Evolutionary conservation across 2,329 filamentous ascomycete species (phyloP).

Genomic region (Myriangium duriaei): DNA sequence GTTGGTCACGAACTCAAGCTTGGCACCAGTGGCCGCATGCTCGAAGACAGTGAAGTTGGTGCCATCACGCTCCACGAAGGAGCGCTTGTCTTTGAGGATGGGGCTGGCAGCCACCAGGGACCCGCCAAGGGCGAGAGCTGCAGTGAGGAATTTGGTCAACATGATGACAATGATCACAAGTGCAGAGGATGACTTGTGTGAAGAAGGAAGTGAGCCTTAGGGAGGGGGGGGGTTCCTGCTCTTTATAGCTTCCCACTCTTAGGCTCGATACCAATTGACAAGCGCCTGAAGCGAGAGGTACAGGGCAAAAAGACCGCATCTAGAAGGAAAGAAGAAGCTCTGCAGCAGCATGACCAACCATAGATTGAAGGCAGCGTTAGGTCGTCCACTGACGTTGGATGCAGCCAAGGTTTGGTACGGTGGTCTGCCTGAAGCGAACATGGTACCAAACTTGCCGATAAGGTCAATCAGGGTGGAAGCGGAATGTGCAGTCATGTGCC

Average conservation of each 20-base stretch:
- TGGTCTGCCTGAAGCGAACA: neutral
- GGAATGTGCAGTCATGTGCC: no score
- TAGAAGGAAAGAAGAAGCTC: no score
- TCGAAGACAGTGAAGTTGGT: conserved; percentile 11
- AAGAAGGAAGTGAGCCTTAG: no score
- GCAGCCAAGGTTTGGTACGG: no score
- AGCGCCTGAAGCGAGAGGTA: neutral
- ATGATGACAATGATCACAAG: neutral
- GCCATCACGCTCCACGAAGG: conserved; percentile 10
- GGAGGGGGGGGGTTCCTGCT: neutral
- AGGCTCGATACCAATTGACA: no score
- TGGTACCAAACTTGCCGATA: no score
- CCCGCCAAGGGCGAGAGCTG: neutral
- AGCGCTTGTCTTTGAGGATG: conserved; percentile 8
- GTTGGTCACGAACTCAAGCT: conserved; percentile 8
- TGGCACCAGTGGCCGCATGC: conserved; percentile 11
- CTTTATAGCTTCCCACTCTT: no score
- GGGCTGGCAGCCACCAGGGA: neutral
- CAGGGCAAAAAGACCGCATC: neutral
- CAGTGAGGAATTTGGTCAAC: conserved; percentile 1
- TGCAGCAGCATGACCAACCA: no score
- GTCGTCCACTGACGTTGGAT: neutral
- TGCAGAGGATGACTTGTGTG: neutral
- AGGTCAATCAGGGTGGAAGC: no score
- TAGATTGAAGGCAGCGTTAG: neutral